Conservation (phyloP, 192 early-diverging fungal species). For the Geosiphon pyriformis region DNA sequence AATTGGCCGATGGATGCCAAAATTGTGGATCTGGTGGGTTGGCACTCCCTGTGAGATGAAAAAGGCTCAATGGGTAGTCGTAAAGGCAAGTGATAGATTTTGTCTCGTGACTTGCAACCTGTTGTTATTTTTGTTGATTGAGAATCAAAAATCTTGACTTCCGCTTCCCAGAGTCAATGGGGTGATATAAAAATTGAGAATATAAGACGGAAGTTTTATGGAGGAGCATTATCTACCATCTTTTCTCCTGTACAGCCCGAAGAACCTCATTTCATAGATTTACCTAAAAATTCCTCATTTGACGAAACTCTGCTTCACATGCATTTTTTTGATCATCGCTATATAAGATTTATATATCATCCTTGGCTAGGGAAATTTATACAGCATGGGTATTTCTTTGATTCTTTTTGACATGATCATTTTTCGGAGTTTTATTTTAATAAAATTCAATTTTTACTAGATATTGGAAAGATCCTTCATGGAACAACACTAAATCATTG, state of each 20-base stretch:
- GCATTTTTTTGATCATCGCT: conserved; percentile 48
- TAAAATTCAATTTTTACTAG: conserved; percentile 7
- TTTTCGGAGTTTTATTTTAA: not conserved
- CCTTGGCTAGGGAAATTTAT: conserved; percentile 43
- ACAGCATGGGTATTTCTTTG: conserved; percentile 40
- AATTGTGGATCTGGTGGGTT: conserved; percentile 65
- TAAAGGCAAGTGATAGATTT: conserved; percentile 40
- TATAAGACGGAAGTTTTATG: conserved; percentile 54
- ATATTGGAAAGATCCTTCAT: conserved; percentile 50
- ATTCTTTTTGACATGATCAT: too few species aligned
- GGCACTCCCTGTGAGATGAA: conserved; percentile 58
- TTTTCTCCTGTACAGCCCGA: conserved; percentile 52
- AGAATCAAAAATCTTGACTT: not conserved
- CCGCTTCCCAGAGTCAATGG: conserved; percentile 56
- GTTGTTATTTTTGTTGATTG: conserved; percentile 1
- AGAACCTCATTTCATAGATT: conserved; percentile 31
- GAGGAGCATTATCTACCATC: conserved; percentile 62
- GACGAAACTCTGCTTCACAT: conserved; percentile 37
- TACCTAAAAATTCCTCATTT: not conserved
- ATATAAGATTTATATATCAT: conserved; percentile 49
- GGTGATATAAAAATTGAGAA: conserved; percentile 47
- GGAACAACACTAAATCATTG: conserved; percentile 36
- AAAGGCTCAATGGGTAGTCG: conserved; percentile 67
- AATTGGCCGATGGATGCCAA: conserved; percentile 81
- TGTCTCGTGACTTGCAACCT: not conserved